Evolutionary conservation across 345 rosid species (phyloP).

Genomic region (Diplotaxis tenuifolia): DNA sequence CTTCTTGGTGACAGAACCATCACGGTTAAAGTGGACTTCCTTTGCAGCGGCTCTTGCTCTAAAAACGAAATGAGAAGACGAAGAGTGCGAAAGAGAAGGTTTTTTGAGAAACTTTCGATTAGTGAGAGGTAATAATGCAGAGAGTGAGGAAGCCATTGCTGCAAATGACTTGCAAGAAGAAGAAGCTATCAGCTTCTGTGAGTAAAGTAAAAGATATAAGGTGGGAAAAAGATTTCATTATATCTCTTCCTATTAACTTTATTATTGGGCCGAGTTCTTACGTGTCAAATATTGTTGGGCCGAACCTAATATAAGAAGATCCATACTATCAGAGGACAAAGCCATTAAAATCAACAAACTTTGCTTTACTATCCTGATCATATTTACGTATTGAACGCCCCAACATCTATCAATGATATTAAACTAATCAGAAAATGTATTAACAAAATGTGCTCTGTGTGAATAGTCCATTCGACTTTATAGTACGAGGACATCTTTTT

Average conservation of each 20-base stretch:
- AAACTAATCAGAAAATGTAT: no score
- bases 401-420: no score
- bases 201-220: constrained; percentile 7
- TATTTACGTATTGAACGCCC: no score
- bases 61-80: constrained; percentile 10
- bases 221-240: constrained; percentile 18
- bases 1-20: constrained; percentile 78
- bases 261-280: background rate
- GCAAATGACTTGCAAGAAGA: constrained; percentile 4
- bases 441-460: no score
- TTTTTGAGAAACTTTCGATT: constrained; percentile 31
- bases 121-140: constrained; percentile 51
- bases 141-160: constrained; percentile 56
- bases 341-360: no score
- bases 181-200: background rate
- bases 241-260: constrained; percentile 4
- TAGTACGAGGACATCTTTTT: no score
- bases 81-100: constrained; percentile 19
- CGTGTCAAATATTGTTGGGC: background rate
- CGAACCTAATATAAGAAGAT: background rate
- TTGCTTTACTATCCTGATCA: no score
- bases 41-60: constrained; percentile 60
- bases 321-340: no score
- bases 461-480: no score
- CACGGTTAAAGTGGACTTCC: constrained; percentile 78